Base-by-base conservation (phyloP, 352 stramenopile genomes). In the Globisporangium nunn region DNA sequence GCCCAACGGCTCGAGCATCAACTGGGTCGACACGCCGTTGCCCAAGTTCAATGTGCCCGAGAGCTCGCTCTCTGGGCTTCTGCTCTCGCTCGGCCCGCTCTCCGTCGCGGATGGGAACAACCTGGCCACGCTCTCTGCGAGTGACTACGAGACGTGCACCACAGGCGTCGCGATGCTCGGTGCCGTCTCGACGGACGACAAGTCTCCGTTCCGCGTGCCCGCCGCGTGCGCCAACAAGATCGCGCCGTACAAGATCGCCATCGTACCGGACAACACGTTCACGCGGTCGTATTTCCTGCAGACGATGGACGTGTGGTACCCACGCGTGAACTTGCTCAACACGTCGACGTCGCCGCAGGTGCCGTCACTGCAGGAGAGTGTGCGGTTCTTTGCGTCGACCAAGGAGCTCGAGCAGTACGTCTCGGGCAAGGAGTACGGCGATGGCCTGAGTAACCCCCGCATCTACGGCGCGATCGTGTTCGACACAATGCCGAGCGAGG, bases 241-340 rank as follows among this genome's bases (percentile, higher is more conserved):
- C 7, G 67, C 73, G 49, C 78, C 78, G 0, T 83, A 72, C 58
- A 87, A 88, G 57, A 68, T 86, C 55, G 78, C 41, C 2, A 83
- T 88, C 49, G 67, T 47, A 0, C 75, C 78, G 3, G 67, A 86
- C 52, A 74, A 66, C 28, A 58, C 65, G 6, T 88, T 85, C 55
- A 86, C 78, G 37, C 64, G 72, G 41, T 55, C 72, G 18, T 88
- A 88, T 62, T 88, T 88, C 56, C 47, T 68, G 35, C 48, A 69
- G 41, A 68, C 70, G 5, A 68, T 88, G 47, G 51, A 63, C 5
- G n/a, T 57, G 50, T 88, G 78, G 75, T 86, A 89, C 54, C 79
- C 76, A 17, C 72, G 75, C 17, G 37, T 58, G 37, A 28, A 14
- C 10, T 33, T 45, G 17, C 8, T 69, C 30, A 50, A 40, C 6